phyloP scores from a whole-genome alignment of 192 early-diverging fungal genomes.

The Umbelopsis vinacea region DNA sequence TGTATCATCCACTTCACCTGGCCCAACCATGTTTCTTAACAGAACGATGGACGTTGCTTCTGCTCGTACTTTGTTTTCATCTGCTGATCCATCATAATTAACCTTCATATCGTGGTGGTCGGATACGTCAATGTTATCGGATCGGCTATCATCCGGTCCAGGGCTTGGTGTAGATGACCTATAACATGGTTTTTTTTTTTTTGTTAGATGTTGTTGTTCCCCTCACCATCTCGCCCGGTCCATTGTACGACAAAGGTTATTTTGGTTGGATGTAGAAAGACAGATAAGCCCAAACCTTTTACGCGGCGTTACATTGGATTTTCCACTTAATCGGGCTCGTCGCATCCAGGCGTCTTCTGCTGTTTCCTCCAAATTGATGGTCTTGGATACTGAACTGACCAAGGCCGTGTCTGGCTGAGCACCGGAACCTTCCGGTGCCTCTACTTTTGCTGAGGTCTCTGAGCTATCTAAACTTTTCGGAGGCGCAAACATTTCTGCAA shows the following conservation, averaged over 20 bases:
- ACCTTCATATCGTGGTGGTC: slow-evolving; percentile 8
- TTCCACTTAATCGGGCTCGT: slow-evolving; percentile 53
- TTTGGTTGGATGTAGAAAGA: not conserved
- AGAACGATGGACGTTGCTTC: slow-evolving; percentile 52
- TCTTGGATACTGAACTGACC: not conserved
- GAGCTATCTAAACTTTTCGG: slow-evolving; percentile 30
- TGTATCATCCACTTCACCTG: slow-evolving; percentile 76
- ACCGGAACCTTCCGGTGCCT: not conserved
- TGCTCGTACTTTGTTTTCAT: not conserved
- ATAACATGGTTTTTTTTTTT: not conserved
- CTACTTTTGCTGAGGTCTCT: not conserved
- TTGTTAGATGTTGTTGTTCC: too few species aligned
- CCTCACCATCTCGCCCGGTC: too few species aligned
- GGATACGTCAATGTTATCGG: not conserved
- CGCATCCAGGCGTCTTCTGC: slow-evolving; percentile 75
- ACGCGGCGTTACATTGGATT: slow-evolving; percentile 22
- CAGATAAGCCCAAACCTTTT: slow-evolving; percentile 6
- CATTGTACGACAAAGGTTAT: not conserved
- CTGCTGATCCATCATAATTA: slow-evolving; percentile 53
- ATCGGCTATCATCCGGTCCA: not conserved
- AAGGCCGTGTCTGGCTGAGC: not conserved
- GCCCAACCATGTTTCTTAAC: slow-evolving; percentile 78
- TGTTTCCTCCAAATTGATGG: slow-evolving; percentile 53
- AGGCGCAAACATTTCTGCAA: slow-evolving; percentile 38
- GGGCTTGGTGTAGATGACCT: slow-evolving; percentile 18